Conservation (phyloP, 441 rosid genomes). For the Viola pubescens region DNA sequence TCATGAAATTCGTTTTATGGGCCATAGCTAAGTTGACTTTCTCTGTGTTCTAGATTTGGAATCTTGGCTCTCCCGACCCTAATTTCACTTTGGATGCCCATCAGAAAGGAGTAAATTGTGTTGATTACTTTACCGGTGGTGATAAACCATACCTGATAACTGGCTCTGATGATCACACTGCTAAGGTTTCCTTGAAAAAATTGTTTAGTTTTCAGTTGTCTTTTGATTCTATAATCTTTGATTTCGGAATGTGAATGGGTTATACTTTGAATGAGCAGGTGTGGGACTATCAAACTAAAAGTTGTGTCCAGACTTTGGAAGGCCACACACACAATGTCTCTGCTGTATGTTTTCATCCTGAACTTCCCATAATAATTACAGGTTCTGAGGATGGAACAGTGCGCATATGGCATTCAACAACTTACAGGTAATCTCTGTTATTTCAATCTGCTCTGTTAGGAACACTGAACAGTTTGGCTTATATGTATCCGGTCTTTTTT, state of each 20-base stretch:
- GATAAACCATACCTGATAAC: constrained; percentile 84
- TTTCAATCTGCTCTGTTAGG: too few species aligned
- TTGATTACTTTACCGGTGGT: constrained; percentile 86
- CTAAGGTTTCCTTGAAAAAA: constrained; percentile 52
- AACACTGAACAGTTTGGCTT: too few species aligned
- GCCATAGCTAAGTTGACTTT: constrained; percentile 1
- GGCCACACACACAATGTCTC: constrained; percentile 86
- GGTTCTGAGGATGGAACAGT: constrained; percentile 87
- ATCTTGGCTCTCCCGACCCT: constrained; percentile 90
- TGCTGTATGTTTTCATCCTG: constrained; percentile 74
- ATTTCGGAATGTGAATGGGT: constrained; percentile 16
- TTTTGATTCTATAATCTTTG: constrained; percentile 1
- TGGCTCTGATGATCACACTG: constrained; percentile 97
- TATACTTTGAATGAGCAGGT: constrained; percentile 34
- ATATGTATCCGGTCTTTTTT: too few species aligned
- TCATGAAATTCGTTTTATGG: constrained; percentile 3
- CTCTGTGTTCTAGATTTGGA: constrained; percentile 64
- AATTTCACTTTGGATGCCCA: constrained; percentile 89
- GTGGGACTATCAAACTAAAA: constrained; percentile 83
- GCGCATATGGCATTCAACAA: constrained; percentile 72
- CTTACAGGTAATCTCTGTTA: constrained; percentile 45
- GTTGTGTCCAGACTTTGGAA: constrained; percentile 72
- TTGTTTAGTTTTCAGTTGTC: constrained; percentile 1
- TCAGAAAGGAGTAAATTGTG: constrained; percentile 91
- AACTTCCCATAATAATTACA: constrained; percentile 69